These are phyloP conservation scores for Mycena haematopus DNA, from an alignment of 768 basidiomycete genomes.

Conservation along the genomic window DNA sequence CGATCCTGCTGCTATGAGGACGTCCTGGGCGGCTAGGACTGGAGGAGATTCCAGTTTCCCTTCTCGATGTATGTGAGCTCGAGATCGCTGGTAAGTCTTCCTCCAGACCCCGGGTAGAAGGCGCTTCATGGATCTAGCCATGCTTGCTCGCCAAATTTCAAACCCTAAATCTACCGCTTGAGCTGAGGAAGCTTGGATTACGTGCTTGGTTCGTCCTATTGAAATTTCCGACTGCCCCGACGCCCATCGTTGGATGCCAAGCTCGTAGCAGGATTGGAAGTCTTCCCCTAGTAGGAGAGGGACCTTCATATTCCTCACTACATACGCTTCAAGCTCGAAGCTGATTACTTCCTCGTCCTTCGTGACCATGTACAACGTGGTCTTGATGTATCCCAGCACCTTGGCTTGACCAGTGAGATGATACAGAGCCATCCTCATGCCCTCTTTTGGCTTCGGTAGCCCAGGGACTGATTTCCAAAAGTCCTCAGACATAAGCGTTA, in stretches of 20 bases:
- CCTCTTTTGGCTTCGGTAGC: constrained; percentile 1
- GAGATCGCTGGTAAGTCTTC: not conserved
- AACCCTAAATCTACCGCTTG: constrained; percentile 10
- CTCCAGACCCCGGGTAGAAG: not conserved
- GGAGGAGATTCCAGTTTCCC: not conserved
- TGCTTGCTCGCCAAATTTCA: not conserved
- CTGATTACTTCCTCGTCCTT: constrained; percentile 1
- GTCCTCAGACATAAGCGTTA: not conserved
- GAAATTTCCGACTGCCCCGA: constrained; percentile 8
- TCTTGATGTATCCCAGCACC: not conserved
- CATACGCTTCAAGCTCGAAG: constrained; percentile 32
- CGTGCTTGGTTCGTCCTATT: not conserved
- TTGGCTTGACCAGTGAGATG: not conserved
- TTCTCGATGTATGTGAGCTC: too few species aligned
- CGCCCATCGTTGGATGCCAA: constrained; percentile 23
- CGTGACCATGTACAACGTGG: not conserved
- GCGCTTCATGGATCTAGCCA: not conserved
- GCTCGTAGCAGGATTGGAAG: constrained; percentile 33
- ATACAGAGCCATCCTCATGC: constrained; percentile 1
- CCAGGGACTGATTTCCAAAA: not conserved
- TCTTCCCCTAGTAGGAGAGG: constrained; percentile 38
- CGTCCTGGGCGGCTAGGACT: constrained; percentile 7
- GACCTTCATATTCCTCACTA: constrained; percentile 34
- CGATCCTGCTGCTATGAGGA: constrained; percentile 2
- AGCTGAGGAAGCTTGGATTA: constrained; percentile 19